Base-by-base conservation (phyloP, 1,139 yeast species). In the Blastobotrys petasosporus region DNA sequence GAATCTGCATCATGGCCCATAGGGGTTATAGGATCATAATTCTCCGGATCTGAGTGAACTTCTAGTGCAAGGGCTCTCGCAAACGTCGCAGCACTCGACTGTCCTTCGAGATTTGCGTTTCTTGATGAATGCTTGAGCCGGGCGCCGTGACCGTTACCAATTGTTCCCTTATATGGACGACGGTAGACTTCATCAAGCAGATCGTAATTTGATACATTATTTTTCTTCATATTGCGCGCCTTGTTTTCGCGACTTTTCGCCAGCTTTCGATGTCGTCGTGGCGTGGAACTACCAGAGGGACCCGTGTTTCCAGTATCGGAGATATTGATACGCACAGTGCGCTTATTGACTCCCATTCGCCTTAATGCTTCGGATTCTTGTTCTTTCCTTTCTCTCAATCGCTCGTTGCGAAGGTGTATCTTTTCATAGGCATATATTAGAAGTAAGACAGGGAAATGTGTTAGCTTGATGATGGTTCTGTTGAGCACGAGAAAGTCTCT, bases 391-490 rank as follows among this genome's bases (percentile, higher is more conserved):
- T 49, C 53, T n/a, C 45, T 45, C 13, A 45, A 41, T 15, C 46
- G 53, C 41, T 40, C 41, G 20, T 50, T 33, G 13, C 56, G 44
- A 20, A 54, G 37, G 40, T 58, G 56, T 20, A 62, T 48, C 45
- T 61, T 49, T 52, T 68, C 72, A 44, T 65, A 68, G 4, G 57
- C 46, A 46, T 60, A 68, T 10, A 68, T 68, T 11, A 56, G 49
- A 33, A 65, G 51, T 32, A 68, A 57, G 8, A 67, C 54, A 3
- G 69, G 71, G 51, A 66, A 59, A 43, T 68, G 73, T 6, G 71
- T 67, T 32, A 60, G 47, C 47, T 68, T 68, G 48, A 68, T 64
- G 32, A 68, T 51, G 9, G 60, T 55, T 4, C 71, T 54, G 50
- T 67, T 67, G 13, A 66, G 48, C 6, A 60, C 57, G 32, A 68